Percentiles rank a stretch among this genome's conserved stretches.
Evolutionary conservation across 129 eudicot species (phyloP).

Genomic region (carrot (Daucus carota)): DNA sequence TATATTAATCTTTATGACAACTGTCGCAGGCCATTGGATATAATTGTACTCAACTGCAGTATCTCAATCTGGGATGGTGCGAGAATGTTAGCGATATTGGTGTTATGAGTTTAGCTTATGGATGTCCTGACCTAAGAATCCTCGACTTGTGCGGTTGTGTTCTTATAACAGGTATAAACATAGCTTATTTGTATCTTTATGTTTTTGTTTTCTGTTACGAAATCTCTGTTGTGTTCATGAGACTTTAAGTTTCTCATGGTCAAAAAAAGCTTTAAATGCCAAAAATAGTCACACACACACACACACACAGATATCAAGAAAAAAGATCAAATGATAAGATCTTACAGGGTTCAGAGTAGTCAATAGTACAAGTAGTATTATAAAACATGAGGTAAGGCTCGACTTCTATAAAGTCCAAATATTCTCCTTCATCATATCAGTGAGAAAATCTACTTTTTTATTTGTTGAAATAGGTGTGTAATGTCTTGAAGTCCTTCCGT

Average conservation of each 20-base stretch:
- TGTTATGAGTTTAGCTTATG: constrained; percentile 83
- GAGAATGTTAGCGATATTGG: constrained; percentile 79
- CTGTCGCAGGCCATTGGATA: constrained; percentile 66
- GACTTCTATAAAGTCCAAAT: background rate
- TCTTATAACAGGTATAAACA: constrained; percentile 74
- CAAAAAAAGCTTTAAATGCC: background rate
- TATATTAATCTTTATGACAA: background rate
- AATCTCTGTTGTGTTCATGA: background rate
- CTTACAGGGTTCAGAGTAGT: background rate
- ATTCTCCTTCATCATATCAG: background rate
- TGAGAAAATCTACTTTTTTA: background rate
- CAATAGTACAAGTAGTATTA: background rate
- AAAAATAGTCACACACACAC: background rate
- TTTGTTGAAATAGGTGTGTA: background rate
- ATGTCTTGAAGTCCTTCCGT: background rate
- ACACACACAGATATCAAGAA: background rate
- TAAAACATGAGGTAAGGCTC: background rate
- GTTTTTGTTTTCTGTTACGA: background rate
- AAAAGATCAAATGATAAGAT: background rate
- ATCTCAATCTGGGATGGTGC: constrained; percentile 87
- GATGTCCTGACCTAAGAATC: constrained; percentile 73
- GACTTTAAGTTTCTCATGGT: background rate
- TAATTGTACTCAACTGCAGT: constrained; percentile 63
- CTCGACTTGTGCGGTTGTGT: constrained; percentile 89
- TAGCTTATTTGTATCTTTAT: background rate